These are phyloP conservation scores for Boletus hoseneyae DNA, from an alignment of 1,284 basidiomycete species.

Conservation along the genomic window DNA sequence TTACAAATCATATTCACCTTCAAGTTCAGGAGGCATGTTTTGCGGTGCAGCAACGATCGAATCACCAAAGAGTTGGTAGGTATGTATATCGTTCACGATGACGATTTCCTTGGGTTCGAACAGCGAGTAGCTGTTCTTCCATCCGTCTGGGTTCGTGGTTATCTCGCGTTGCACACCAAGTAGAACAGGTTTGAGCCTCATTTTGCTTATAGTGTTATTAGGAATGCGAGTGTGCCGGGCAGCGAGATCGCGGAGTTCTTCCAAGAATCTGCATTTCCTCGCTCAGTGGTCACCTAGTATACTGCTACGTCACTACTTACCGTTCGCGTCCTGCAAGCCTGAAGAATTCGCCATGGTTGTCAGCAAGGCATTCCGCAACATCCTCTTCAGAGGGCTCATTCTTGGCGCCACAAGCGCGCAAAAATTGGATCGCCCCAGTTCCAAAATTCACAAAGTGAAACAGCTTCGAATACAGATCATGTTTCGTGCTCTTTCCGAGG, in stretches of 20 bases:
- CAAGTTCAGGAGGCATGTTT: slow-evolving; percentile 6
- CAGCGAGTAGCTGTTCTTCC: background rate
- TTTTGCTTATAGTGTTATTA: background rate
- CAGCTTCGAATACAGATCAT: background rate
- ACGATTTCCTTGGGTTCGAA: slow-evolving; percentile 4
- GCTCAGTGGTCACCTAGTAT: background rate
- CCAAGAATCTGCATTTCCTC: background rate
- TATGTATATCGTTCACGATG: slow-evolving; percentile 6
- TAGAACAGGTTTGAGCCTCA: background rate
- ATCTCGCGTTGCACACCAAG: background rate
- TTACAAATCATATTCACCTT: slow-evolving; percentile 13
- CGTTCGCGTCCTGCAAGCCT: background rate
- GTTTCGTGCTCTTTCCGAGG: background rate
- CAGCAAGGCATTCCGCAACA: slow-evolving; percentile 46
- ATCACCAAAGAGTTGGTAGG: slow-evolving; percentile 9
- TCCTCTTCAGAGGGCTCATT: slow-evolving; percentile 85
- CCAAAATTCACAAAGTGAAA: slow-evolving; percentile 80
- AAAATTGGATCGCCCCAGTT: slow-evolving; percentile 70
- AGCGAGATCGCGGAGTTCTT: background rate
- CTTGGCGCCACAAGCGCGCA: slow-evolving; percentile 81
- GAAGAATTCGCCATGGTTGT: background rate
- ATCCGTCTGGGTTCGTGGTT: background rate
- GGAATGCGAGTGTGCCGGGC: background rate
- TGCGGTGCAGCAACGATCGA: slow-evolving; percentile 5
- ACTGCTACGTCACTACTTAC: background rate